Evolutionary conservation across 2,329 filamentous ascomycete species (phyloP), one percentile per base, ranked within the genome.

Genomic region (Aspergillus flavus): DNA sequence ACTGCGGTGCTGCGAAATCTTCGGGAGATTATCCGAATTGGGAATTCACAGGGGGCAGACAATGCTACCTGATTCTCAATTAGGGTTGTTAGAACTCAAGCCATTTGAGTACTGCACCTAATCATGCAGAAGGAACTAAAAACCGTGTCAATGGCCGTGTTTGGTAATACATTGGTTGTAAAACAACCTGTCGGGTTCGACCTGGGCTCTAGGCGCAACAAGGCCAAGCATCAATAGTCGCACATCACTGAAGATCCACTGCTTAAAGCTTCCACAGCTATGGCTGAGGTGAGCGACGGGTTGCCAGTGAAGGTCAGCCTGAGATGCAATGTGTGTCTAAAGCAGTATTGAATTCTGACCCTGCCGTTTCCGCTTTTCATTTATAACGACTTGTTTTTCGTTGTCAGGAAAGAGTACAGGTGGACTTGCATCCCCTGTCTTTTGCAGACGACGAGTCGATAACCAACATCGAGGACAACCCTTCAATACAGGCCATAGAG

Each of bases 21-120:
- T 9, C 62, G 55, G 4, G 48, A 59, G 19, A 59, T 64, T n/a
- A 59, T 61, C 12, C 53, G 56, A 19, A 54, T 59, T 45, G 58
- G 46, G 16, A 53, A 23, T 21, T 32, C 30, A 14, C 28, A 36
- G 16, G n/a, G n/a, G 6, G 14, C 12, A 36, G 57, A 52, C 11
- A 36, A 30, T 14, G 34, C 12, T 19, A 45, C 54, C 12, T 23
- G 54, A 26, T 9, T 16, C 5, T 26, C 39, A 4, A 14, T 4
- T 16, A 16, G 34, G 23, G 28, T 21, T 2, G 6, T 28, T 11
- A n/a, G 9, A 56, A 19, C 32, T n/a, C 50, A 11, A 21, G 41
- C 14, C 5, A n/a, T 6, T 46, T 23, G 21, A 23, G n/a, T 46
- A 14, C 10, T 46, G 11, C 43, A 12, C 23, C n/a, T 23, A 12